Conservation (phyloP, 805 yeast genomes). For the Cyberlindnera euphorbiiphila region DNA sequence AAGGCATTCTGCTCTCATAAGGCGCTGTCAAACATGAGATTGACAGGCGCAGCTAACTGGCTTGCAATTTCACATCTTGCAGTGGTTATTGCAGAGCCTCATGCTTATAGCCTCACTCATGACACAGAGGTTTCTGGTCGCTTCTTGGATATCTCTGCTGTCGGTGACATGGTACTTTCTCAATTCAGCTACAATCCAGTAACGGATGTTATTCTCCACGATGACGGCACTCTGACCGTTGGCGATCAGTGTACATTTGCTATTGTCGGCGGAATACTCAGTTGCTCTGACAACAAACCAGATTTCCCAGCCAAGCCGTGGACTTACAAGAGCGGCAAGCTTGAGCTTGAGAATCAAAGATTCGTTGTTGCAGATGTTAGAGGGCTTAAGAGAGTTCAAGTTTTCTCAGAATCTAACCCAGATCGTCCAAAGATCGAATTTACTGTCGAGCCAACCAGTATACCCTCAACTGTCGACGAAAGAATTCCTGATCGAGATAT, state of each 20-base stretch:
- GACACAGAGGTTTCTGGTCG: not conserved
- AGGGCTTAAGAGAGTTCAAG: constrained; percentile 1
- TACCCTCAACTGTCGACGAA: not conserved
- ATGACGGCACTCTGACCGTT: constrained; percentile 1
- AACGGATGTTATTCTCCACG: constrained; percentile 1
- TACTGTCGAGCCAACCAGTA: not conserved
- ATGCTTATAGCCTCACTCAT: not conserved
- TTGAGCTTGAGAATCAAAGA: not conserved
- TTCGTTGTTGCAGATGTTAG: not conserved
- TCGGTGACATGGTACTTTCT: constrained; percentile 2
- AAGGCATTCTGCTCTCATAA: no score
- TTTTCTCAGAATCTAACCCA: not conserved
- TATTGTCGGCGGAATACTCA: constrained; percentile 1
- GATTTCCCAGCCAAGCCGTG: constrained; percentile 2
- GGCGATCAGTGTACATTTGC: constrained; percentile 4
- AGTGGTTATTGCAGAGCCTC: constrained; percentile 1
- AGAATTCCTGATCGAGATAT: not conserved
- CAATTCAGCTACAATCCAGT: constrained; percentile 1
- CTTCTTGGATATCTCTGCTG: not conserved
- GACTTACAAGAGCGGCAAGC: constrained; percentile 2
- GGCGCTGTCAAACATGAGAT: no score
- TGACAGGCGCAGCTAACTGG: constrained; percentile 1
- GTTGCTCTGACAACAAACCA: not conserved
- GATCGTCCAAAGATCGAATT: constrained; percentile 1
- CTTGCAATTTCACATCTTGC: not conserved